Conservation (phyloP, 805 yeast species). For the Grigorovia yakushimaensis region DNA sequence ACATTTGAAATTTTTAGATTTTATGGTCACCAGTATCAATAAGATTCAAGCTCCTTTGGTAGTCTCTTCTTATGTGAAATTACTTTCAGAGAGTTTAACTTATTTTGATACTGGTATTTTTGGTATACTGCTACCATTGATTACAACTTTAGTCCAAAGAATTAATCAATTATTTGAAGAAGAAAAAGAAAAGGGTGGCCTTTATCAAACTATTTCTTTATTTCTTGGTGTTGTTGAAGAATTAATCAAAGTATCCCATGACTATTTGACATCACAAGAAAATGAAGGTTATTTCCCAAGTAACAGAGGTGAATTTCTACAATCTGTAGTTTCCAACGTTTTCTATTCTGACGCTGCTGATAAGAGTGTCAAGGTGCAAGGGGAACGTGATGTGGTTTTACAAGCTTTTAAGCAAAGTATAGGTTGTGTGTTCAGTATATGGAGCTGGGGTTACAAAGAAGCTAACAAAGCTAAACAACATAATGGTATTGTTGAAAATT, state of each 20-base stretch:
- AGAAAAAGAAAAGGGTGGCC: conserved; percentile 29
- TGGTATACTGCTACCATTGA: conserved; percentile 44
- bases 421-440: conserved; percentile 46
- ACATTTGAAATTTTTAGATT: conserved; percentile 32
- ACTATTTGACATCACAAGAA: conserved; percentile 36
- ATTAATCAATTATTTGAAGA: conserved; percentile 13
- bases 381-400: conserved; percentile 46
- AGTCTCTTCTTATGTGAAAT: conserved; percentile 29
- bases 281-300: conserved; percentile 15
- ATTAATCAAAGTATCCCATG: conserved; percentile 48
- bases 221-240: conserved; percentile 55
- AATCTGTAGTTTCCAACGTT: conserved; percentile 28
- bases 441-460: conserved; percentile 45
- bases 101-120: conserved; percentile 44
- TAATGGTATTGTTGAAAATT: conserved; percentile 7
- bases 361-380: conserved; percentile 33
- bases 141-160: conserved; percentile 34
- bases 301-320: conserved; percentile 24
- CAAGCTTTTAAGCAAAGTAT: conserved; percentile 55
- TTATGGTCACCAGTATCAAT: conserved; percentile 41
- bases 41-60: conserved; percentile 33
- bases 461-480: conserved; percentile 4
- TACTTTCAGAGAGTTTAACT: conserved; percentile 43
- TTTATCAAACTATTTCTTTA: conserved; percentile 37
- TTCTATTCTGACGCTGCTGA: conserved; percentile 26